A percentile compares a stretch with the other conserved stretches of the same genome.
These are phyloP conservation scores for Solanum habrochaites DNA, from an alignment of 257 asterid genomes.

Conservation along the genomic window DNA sequence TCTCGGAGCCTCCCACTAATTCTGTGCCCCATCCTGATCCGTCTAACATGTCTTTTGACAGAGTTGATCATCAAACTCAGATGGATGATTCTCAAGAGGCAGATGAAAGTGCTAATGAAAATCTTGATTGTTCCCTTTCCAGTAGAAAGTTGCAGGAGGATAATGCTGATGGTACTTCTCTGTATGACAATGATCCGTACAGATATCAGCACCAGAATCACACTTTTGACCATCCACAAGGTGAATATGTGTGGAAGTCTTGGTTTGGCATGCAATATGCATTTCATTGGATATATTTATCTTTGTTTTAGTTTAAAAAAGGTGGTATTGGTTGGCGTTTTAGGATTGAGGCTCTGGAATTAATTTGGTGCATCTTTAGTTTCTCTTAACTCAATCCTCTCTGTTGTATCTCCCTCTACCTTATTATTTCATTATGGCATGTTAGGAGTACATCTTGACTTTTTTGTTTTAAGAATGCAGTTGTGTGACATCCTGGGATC, in stretches of 20 bases:
- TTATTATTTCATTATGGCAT: background rate
- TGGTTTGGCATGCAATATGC: background rate
- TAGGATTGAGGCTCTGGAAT: background rate
- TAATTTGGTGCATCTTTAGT: background rate
- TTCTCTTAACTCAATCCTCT: background rate
- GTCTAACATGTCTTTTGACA: slow-evolving; percentile 21
- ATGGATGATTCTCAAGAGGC: slow-evolving; percentile 34
- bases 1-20: slow-evolving; percentile 29
- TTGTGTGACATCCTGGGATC: background rate
- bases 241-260: slow-evolving; percentile 17
- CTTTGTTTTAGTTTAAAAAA: background rate
- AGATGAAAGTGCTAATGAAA: slow-evolving; percentile 37
- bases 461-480: background rate
- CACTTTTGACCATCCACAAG: slow-evolving; percentile 40
- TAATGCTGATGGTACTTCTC: slow-evolving; percentile 38
- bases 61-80: slow-evolving; percentile 22
- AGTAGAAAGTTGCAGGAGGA: slow-evolving; percentile 38
- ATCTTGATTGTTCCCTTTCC: slow-evolving; percentile 30
- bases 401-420: background rate
- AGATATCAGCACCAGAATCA: slow-evolving; percentile 24
- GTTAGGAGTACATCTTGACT: background rate
- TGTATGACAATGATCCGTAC: slow-evolving; percentile 33
- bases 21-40: slow-evolving; percentile 35
- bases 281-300: background rate
- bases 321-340: background rate